Evolutionary conservation across 2,329 filamentous ascomycete genomes (phyloP), one percentile per base, ranked within the genome.

Genomic region (Lasiodiplodia hormozganensis): DNA sequence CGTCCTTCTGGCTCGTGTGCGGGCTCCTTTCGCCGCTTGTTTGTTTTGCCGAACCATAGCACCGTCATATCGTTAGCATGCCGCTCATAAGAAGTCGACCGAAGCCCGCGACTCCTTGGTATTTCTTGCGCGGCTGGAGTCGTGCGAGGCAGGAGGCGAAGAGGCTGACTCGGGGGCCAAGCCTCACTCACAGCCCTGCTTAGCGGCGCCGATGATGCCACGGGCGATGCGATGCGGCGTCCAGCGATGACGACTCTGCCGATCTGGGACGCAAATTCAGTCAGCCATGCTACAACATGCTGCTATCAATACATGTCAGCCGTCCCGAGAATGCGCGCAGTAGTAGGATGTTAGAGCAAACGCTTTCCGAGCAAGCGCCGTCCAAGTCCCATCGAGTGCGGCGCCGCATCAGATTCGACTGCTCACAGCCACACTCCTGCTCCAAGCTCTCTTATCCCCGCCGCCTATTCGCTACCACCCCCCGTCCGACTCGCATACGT

Each of bases 101-200:
- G 49, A 65, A 51, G 62, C 62, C 31, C 16, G 47, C 18, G 4
- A 28, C 25, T 40, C 52, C 16, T 56, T 51, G 36, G 14, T 38
- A 18, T 25, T 47, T 23, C 21, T 18, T 21, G 31, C 25, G 53
- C 31, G 10, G 38, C 40, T 51, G 25, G 23, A 40, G 16, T 34
- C 25, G 12, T 14, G 52, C 12, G 38, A 34, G 53, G 25, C 54
- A 21, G 28, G 36, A 34, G 65, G 23, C 31, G 53, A 34, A 49
- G 54, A 58, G 53, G 53, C 65, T 67, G 53, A 52, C 53, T 67
- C 54, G 54, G 40, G 14, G 40, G 40, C 54, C 65, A 67, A 67
- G 65, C 65, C 65, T 67, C 65, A 28, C 25, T 34, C 64, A 49
- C 64, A 66, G 64, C 64, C 64, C 64, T 56, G 51, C 51, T 58